These are phyloP conservation scores for Eucalyptus albens DNA, from an alignment of 345 rosid genomes.

Conservation along the genomic window DNA sequence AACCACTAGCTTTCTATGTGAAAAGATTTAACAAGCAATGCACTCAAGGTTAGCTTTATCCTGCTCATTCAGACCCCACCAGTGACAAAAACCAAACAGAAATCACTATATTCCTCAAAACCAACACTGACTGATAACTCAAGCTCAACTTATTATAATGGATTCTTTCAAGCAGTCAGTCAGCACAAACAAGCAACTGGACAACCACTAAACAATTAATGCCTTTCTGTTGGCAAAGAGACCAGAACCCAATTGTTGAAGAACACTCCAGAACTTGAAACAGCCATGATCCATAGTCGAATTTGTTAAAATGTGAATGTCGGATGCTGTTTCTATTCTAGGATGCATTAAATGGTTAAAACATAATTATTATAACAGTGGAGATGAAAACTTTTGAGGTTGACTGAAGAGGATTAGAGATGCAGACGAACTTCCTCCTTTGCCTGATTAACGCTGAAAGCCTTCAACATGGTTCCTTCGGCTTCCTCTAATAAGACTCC, in stretches of 20 bases:
- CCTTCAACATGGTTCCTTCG: neutral
- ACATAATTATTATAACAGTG: neutral
- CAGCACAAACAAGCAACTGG: neutral
- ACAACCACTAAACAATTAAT: neutral
- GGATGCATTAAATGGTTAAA: neutral
- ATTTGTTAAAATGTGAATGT: neutral
- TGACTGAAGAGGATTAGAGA: neutral
- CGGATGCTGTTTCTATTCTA: neutral
- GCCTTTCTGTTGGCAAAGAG: neutral
- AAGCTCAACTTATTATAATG: neutral
- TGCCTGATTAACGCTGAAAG: neutral
- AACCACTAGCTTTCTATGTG: neutral
- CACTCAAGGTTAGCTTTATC: neutral
- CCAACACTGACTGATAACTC: neutral
- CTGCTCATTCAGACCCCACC: neutral
- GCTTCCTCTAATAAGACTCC: neutral
- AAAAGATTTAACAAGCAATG: neutral
- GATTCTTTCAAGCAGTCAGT: neutral
- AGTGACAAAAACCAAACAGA: neutral
- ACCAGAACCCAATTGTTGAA: neutral
- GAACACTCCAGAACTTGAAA: neutral
- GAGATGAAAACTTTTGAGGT: neutral
- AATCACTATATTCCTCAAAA: neutral
- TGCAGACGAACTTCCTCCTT: neutral
- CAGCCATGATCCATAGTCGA: neutral